phyloP scores from a whole-genome alignment of 1,139 yeast genomes.

The Suhomyces yuchorum region DNA sequence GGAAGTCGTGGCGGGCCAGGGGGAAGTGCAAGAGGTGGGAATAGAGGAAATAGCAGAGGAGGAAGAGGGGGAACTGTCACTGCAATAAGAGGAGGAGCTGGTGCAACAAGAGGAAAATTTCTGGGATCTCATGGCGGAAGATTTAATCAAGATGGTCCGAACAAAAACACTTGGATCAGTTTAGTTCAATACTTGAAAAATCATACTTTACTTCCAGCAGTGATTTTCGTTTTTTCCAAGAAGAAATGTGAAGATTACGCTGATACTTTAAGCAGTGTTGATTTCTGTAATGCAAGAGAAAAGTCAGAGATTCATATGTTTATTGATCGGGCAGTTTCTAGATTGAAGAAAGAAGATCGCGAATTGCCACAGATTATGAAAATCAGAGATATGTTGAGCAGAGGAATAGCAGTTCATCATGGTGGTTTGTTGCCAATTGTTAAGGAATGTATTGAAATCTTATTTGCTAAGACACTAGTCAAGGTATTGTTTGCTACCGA shows the following conservation, averaged over 20 bases:
- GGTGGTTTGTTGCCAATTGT: constrained; percentile 96
- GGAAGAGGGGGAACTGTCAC: constrained; percentile 23
- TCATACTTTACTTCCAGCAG: constrained; percentile 80
- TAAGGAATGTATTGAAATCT: constrained; percentile 90
- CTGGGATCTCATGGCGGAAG: constrained; percentile 19
- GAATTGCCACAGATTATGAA: constrained; percentile 88
- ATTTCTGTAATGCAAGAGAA: constrained; percentile 80
- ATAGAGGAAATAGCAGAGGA: constrained; percentile 29
- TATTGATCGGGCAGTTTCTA: constrained; percentile 81
- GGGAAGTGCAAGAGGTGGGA: constrained; percentile 48
- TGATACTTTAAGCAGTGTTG: constrained; percentile 68
- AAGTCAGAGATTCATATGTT: constrained; percentile 92
- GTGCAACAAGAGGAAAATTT: constrained; percentile 28
- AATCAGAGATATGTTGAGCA: constrained; percentile 75
- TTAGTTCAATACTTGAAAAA: constrained; percentile 73
- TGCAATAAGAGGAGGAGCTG: constrained; percentile 22
- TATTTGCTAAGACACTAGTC: constrained; percentile 82
- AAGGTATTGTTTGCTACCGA: constrained; percentile 96
- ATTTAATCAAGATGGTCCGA: constrained; percentile 66
- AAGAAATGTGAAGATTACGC: constrained; percentile 94
- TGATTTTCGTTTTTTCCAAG: constrained; percentile 88
- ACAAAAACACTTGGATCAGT: constrained; percentile 75
- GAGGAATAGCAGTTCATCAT: constrained; percentile 97
- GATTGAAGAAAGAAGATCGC: constrained; percentile 89
- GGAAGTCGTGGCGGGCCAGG: constrained; percentile 51